Base-by-base conservation (phyloP, 139 green algal genomes). In the Picochlorum sp. region DNA sequence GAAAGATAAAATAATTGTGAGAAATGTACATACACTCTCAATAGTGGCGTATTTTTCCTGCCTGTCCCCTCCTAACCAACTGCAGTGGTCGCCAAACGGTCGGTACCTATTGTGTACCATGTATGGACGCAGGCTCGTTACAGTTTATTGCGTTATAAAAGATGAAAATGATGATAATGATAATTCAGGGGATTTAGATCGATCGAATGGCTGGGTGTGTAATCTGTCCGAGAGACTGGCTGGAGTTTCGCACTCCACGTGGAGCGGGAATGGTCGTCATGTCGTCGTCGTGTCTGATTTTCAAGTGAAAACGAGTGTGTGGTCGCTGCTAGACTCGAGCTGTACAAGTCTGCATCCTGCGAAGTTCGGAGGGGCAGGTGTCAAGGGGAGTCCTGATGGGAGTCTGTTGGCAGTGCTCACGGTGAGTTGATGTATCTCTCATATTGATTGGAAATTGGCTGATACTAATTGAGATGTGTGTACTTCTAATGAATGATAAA, bases 191-290 rank as follows among this genome's bases (percentile, higher is more conserved):
- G n/a, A n/a, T n/a, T n/a, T n/a, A n/a, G n/a, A n/a, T n/a, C n/a
- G n/a, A n/a, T n/a, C n/a, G n/a, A n/a, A n/a, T n/a, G n/a, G n/a
- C n/a, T 97, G 85, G 84, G 82, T 63, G 4, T 96, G 87, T 74
- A 87, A 81, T 53, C 89, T 96, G 32, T 81, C 93, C 31, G 86
- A 95, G 64, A 83, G 80, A 1, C 75, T 83, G 1, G 85, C 85
- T 31, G 81, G 75, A 14, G 36, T 80, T 4, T 29, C 47, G 20
- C 41, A 61, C 36, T 80, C 73, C 0, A 65, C 50, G 0, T 79
- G 81, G 81, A 50, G 50, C 5, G 78, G 78, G 2, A 57, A 85
- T 40, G 78, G 83, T 26, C 25, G 60, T 5, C 69, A 84, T 26
- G 67, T 97, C 30, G 29, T 95, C 31, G 52, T 82, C 31, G 64